phyloP scores from a whole-genome alignment of 805 yeast species.

The Cyberlindnera suaveolens region DNA sequence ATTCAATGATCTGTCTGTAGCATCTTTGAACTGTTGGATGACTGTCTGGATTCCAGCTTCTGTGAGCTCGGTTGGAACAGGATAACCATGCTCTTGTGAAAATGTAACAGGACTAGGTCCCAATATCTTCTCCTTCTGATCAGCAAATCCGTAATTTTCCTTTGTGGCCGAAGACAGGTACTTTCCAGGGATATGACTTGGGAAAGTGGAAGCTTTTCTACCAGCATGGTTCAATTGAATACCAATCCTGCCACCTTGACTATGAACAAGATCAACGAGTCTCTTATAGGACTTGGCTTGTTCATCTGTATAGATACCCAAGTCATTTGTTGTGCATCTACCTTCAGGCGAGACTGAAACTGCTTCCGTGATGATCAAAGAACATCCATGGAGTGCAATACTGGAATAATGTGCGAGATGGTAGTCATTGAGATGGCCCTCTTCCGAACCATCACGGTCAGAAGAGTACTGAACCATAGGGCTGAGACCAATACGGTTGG shows the following conservation, averaged over 20 bases:
- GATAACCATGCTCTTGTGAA: conserved; percentile 20
- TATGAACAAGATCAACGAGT: conserved; percentile 39
- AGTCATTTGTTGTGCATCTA: conserved; percentile 35
- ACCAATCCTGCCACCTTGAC: conserved; percentile 40
- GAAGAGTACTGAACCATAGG: conserved; percentile 53
- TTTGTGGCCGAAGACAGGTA: conserved; percentile 27
- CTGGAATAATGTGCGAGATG: conserved; percentile 45
- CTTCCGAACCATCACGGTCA: conserved; percentile 14
- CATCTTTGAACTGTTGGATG: conserved; percentile 35
- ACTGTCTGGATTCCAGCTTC: conserved; percentile 33
- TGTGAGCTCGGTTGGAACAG: conserved; percentile 34
- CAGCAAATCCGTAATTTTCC: conserved; percentile 41
- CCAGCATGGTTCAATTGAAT: conserved; percentile 53
- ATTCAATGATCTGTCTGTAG: conserved; percentile 44
- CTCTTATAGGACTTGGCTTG: conserved; percentile 36
- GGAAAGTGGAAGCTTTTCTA: conserved; percentile 36
- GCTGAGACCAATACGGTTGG: conserved; percentile 49
- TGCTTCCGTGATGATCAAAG: conserved; percentile 42
- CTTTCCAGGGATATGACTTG: conserved; percentile 21
- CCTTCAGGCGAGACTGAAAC: conserved; percentile 35
- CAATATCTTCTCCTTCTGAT: conserved; percentile 38
- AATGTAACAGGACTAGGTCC: conserved; percentile 39
- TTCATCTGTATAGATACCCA: conserved; percentile 46
- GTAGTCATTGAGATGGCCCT: conserved; percentile 39
- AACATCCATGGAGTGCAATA: conserved; percentile 43